Base-by-base conservation (phyloP, 2,329 filamentous ascomycete species). In the Ceratocystis eucalypticola region DNA sequence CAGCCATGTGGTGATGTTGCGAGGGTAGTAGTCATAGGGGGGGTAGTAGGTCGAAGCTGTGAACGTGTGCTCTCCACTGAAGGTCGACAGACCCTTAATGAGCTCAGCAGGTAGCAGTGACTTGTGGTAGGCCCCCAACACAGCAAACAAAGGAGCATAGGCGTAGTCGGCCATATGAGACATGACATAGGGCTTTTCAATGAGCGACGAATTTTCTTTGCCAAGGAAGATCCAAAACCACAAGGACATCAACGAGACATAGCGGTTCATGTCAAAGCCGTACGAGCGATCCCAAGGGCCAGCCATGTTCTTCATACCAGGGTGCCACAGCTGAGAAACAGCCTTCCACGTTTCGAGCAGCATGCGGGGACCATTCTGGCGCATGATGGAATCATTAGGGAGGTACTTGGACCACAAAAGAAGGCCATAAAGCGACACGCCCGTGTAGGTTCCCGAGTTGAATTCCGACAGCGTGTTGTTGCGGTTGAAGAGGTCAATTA, bases 271-370 rank as follows among this genome's bases (percentile, higher is more conserved):
- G 68, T 87, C 83, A 67, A 80, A 86, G 0, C 83, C 83, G 69
- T 87, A 87, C 0, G 79, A 76, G 0, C 84, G 79, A 72, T 87
- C 84, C 84, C 84, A 87, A 0, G 84, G 84, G 0, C 84, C 84
- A 1, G 84, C 84, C 61, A 86, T 77, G 68, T 86, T 87, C 69
- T 78, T 80, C 74, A 87, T 72, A 1, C 79, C 77, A 0, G 83
- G 79, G 65, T 86, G 81, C 76, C 83, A 87, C 1, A 87, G 76
- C 59, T 79, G 70, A 0, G 77, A 76, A 1, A 82, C 75, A 2
- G 77, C 76, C 3, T 77, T 74, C 84, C 82, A 86, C 0, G 80
- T 84, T 15, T 78, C 71, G 3, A 73, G 69, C 20, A 86, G 76
- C 77, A 86, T 83, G 3, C 75, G 74, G 0, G 77, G 75, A 0